A percentile compares a stretch with the other conserved stretches of the same genome.
phyloP scores from a whole-genome alignment of 805 yeast genomes.

The Metschnikowia continentalis region DNA sequence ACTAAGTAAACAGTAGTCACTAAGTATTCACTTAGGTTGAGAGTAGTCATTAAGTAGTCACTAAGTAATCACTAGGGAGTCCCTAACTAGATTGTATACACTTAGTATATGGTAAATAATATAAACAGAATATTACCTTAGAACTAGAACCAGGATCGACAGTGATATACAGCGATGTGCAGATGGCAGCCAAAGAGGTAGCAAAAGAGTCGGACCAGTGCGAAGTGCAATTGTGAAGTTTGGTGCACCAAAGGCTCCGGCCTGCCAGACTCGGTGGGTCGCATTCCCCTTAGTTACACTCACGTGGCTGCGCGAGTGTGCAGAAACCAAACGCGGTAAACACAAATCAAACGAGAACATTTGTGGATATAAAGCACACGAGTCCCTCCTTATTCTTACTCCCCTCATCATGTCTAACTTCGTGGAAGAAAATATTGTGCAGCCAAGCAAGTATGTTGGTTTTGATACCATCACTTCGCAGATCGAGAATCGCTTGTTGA shows the following conservation, averaged over 20 bases:
- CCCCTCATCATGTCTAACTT: constrained; percentile 15
- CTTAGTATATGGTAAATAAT: too few relatives aligned
- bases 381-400: neutral
- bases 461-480: constrained; percentile 95
- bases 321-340: constrained; percentile 7
- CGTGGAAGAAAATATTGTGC: constrained; percentile 21
- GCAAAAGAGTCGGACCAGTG: too few relatives aligned
- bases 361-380: neutral
- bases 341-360: constrained; percentile 2
- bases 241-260: neutral
- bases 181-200: too few relatives aligned
- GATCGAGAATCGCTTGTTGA: constrained; percentile 86
- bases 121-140: too few relatives aligned
- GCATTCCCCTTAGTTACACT: neutral
- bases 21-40: too few relatives aligned
- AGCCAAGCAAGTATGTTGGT: constrained; percentile 84
- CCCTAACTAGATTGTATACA: too few relatives aligned
- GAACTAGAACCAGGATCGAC: too few relatives aligned
- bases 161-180: too few relatives aligned
- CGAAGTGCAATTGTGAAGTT: too few relatives aligned
- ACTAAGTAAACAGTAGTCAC: too few relatives aligned
- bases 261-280: neutral
- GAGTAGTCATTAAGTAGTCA: too few relatives aligned
- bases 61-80: too few relatives aligned
- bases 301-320: constrained; percentile 6